Evolutionary conservation across 768 basidiomycete species (phyloP).

Genomic region (Collybia mongolica): DNA sequence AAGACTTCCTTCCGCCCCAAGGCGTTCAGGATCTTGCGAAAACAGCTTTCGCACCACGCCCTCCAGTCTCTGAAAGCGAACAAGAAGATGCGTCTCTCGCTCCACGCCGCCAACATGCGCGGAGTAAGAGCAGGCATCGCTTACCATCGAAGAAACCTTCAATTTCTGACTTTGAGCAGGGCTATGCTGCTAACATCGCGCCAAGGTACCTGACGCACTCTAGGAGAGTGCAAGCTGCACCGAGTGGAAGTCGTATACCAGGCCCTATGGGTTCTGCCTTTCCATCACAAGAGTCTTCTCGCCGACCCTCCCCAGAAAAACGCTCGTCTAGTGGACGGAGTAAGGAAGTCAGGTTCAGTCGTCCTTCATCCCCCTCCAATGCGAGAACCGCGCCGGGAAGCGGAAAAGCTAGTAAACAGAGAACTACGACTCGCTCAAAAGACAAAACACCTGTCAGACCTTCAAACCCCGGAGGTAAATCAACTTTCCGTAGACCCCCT

Average conservation of each 20-base stretch:
- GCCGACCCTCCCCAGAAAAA: constrained; percentile 76
- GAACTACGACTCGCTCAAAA: constrained; percentile 34
- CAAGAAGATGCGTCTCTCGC: constrained; percentile 53
- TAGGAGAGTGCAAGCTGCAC: constrained; percentile 40
- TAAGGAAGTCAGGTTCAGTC: constrained; percentile 40
- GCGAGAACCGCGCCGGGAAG: constrained; percentile 25
- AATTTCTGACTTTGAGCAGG: constrained; percentile 84
- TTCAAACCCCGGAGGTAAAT: constrained; percentile 40
- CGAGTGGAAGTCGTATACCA: constrained; percentile 46
- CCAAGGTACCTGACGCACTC: constrained; percentile 65
- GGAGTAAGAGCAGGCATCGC: constrained; percentile 52
- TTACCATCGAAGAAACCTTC: constrained; percentile 53
- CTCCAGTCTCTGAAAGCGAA: constrained; percentile 78
- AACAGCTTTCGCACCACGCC: constrained; percentile 62
- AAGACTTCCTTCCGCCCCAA: constrained; percentile 71
- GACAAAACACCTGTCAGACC: constrained; percentile 45
- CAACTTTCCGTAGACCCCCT: constrained; percentile 53
- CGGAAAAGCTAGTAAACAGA: constrained; percentile 36
- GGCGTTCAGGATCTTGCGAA: constrained; percentile 71
- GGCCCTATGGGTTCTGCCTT: constrained; percentile 46
- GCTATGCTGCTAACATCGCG: constrained; percentile 92
- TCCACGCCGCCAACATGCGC: constrained; percentile 36
- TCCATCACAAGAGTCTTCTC: constrained; percentile 62
- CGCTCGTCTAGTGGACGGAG: constrained; percentile 33
- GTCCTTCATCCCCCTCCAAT: constrained; percentile 45